Percentiles rank a stretch among this genome's conserved stretches.
phyloP scores from a whole-genome alignment of 2,329 filamentous ascomycete genomes.

The Coniella vitis region DNA sequence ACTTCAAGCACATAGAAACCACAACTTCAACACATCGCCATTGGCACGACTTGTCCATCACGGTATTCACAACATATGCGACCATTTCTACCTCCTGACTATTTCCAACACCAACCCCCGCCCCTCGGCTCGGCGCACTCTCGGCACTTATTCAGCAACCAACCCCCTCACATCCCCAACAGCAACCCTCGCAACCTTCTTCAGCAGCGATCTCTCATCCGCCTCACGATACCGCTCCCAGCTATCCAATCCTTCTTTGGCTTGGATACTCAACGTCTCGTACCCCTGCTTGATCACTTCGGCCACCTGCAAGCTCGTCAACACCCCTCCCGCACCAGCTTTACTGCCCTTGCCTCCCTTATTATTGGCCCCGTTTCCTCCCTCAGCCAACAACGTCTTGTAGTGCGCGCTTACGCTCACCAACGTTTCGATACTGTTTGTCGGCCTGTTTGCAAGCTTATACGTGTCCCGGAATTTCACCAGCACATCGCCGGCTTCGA shows the following conservation, averaged over 20 bases:
- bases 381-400: conserved; percentile 66
- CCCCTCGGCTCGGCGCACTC: background rate
- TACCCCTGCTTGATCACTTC: conserved; percentile 95
- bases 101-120: background rate
- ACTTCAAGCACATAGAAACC: too few species aligned
- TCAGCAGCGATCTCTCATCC: conserved; percentile 75
- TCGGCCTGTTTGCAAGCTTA: conserved; percentile 46
- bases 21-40: too few species aligned
- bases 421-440: conserved; percentile 74
- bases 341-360: conserved; percentile 32
- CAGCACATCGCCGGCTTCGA: conserved; percentile 81
- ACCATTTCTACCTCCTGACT: too few species aligned
- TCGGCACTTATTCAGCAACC: conserved; percentile 32
- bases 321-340: conserved; percentile 51
- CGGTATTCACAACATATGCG: too few species aligned
- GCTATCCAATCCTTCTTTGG: conserved; percentile 75
- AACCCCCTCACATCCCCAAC: conserved; percentile 55
- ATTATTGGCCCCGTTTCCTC: conserved; percentile 37
- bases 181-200: conserved; percentile 75
- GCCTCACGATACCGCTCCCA: conserved; percentile 86
- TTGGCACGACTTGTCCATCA: too few species aligned
- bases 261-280: conserved; percentile 86
- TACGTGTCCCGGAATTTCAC: conserved; percentile 78
- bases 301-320: conserved; percentile 78
- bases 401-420: conserved; percentile 82